Base-by-base conservation (phyloP, 164 flowering plant species). In the Liquidambar formosana region DNA sequence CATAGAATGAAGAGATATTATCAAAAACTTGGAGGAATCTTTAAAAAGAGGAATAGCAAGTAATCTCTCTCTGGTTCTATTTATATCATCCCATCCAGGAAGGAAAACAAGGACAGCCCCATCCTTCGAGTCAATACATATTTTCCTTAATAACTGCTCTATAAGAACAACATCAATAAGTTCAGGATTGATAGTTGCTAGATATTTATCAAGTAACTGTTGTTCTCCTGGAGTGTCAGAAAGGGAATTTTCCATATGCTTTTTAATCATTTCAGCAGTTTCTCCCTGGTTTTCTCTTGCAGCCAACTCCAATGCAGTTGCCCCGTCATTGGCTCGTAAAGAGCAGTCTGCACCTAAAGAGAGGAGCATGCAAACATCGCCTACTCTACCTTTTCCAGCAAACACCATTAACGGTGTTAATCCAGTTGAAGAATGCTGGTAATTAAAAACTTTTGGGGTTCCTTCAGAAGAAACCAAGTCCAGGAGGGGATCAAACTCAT, bases 41-140 rank as follows among this genome's bases (percentile, higher is more conserved):
- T 71, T 80, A 67, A 93, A 93, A 67, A 78, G 82, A 0, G 88
- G 82, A 28, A 85, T 78, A n/a, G 82, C 74, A 26, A 72, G 73
- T 48, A 96, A 77, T 66, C 62, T 81, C 61, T 83, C 89, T 41
- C 88, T 76, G 10, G 83, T 84, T 76, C 71, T 89, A 69, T 85
- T 90, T 71, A 96, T 96, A 69, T 88, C 99, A 71, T 92, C 97
- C 98, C 98, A 96, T 21, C 99, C 98, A 18, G 99, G 97, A 71
- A 96, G 89, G 67, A 96, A 96, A 72, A 96, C 86, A 70, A 93
- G 96, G 54, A 96, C 76, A 12, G 97, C 99, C 57, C 99, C 99
- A 71, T 90, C 92, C 51, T 76, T 67, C n/a, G 97, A 90, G 75
- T 90, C 97, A 56, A 5, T 62, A 64, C 99, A 96, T 73, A 93